A percentile compares a stretch with the other conserved stretches of the same genome.
phyloP scores from a whole-genome alignment of 2,329 filamentous ascomycete genomes.

The Talaromyces piceae region DNA sequence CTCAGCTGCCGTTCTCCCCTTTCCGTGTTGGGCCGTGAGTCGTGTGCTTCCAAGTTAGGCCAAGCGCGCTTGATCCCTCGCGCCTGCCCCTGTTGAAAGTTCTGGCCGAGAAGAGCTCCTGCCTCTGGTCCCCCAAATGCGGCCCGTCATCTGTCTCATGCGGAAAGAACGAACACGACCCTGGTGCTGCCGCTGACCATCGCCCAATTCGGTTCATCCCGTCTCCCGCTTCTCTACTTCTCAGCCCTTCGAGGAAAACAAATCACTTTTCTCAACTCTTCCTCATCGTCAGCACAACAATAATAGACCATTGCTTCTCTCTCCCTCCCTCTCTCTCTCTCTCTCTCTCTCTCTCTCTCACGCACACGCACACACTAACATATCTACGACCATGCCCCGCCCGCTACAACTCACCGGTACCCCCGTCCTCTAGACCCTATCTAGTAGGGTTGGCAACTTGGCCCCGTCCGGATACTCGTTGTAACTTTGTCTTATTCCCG shows the following conservation, averaged over 20 bases:
- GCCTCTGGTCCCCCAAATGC: background rate
- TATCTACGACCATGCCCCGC: background rate
- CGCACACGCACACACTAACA: too few relatives aligned
- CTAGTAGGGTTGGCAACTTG: too few relatives aligned
- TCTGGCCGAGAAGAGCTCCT: background rate
- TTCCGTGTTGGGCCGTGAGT: too few relatives aligned
- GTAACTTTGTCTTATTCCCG: slow-evolving; percentile 1
- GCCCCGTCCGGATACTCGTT: background rate
- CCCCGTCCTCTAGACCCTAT: background rate
- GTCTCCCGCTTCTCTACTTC: background rate
- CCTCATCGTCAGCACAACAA: background rate
- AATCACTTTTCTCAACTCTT: background rate
- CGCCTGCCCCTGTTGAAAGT: background rate
- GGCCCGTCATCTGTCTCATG: background rate
- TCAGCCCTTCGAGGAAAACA: background rate
- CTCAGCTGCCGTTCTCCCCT: too few relatives aligned
- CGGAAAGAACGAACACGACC: too few relatives aligned
- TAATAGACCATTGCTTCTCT: too few relatives aligned
- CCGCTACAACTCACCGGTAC: background rate
- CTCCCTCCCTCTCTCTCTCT: too few relatives aligned
- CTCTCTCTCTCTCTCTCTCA: too few relatives aligned
- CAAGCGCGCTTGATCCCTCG: background rate
- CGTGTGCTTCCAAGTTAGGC: background rate
- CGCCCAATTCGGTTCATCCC: background rate
- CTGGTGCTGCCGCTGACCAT: background rate